Percentiles rank a stretch among this genome's conserved stretches.
Conservation (phyloP, 2,329 filamentous ascomycete genomes). For the Teratosphaeria epicoccoides region DNA sequence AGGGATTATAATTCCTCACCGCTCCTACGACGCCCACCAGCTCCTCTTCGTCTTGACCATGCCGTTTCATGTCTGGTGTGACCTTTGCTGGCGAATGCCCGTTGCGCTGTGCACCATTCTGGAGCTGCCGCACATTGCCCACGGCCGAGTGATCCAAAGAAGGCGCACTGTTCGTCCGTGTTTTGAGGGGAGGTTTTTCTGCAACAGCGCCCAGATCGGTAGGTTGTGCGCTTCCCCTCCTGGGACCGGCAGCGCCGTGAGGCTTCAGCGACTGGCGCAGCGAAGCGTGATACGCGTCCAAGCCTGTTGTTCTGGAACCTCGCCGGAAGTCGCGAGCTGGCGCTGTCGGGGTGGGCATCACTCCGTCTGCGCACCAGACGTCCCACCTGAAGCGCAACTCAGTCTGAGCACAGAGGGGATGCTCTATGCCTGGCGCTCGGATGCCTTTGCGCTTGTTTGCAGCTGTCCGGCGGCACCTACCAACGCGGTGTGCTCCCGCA, state of each 20-base stretch:
- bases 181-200: slow-evolving; percentile 14
- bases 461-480: background rate
- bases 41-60: slow-evolving; percentile 23
- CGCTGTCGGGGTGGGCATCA: slow-evolving; percentile 10
- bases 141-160: slow-evolving; percentile 3
- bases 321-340: slow-evolving; percentile 11
- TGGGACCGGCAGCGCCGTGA: background rate
- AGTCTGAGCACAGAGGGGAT: background rate
- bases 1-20: slow-evolving; percentile 17
- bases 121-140: background rate
- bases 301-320: slow-evolving; percentile 8
- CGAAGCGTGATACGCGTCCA: slow-evolving; percentile 5
- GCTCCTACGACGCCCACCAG: slow-evolving; percentile 21
- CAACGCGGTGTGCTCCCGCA: background rate
- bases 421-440: background rate
- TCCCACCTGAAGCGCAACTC: background rate
- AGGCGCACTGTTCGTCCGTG: slow-evolving; percentile 20
- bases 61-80: slow-evolving; percentile 2
- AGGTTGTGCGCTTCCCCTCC: slow-evolving; percentile 3
- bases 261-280: slow-evolving; percentile 8
- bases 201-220: slow-evolving; percentile 5
- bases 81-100: background rate
- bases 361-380: background rate
- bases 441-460: background rate
- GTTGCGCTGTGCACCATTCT: background rate